These are phyloP conservation scores for Blechomonas ayalai DNA, from an alignment of 208 protist genomes.

Conservation along the genomic window DNA sequence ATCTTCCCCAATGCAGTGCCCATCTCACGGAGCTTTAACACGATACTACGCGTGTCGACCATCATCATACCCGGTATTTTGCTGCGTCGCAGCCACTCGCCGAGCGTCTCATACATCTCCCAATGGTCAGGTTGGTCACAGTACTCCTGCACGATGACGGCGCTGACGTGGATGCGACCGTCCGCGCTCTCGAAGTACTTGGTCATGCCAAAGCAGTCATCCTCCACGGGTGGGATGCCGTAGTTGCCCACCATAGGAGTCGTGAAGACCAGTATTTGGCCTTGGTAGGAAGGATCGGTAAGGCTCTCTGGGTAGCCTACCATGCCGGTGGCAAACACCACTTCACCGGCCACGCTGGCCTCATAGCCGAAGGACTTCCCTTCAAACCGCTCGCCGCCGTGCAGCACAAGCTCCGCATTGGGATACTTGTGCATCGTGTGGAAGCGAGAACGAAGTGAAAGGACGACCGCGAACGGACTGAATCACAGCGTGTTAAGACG, in stretches of 20 bases:
- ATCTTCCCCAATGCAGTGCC: conserved; percentile 91
- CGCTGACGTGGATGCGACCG: conserved; percentile 86
- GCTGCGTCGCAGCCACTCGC: conserved; percentile 86
- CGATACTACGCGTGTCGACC: conserved; percentile 97
- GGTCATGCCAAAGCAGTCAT: conserved; percentile 91
- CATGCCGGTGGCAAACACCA: conserved; percentile 94
- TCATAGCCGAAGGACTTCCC: conserved; percentile 96
- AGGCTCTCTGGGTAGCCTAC: conserved; percentile 93
- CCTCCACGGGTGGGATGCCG: conserved; percentile 86
- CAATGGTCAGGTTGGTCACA: conserved; percentile 95
- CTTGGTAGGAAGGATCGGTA: conserved; percentile 97
- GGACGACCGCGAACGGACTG: too few relatives aligned
- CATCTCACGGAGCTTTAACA: conserved; percentile 94
- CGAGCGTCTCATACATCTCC: conserved; percentile 80
- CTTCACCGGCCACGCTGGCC: conserved; percentile 77
- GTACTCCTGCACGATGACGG: conserved; percentile 92
- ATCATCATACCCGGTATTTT: conserved; percentile 97
- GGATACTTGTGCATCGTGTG: conserved; percentile 19
- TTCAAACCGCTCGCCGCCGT: conserved; percentile 91
- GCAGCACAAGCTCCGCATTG: conserved; percentile 84
- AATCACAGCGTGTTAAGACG: too few relatives aligned
- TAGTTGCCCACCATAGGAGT: conserved; percentile 98
- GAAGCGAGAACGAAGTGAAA: neutral
- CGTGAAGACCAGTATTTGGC: conserved; percentile 97
- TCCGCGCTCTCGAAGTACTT: conserved; percentile 94